Evolutionary conservation across 306 rosid species (phyloP).

Genomic region (Fagus crenata): DNA sequence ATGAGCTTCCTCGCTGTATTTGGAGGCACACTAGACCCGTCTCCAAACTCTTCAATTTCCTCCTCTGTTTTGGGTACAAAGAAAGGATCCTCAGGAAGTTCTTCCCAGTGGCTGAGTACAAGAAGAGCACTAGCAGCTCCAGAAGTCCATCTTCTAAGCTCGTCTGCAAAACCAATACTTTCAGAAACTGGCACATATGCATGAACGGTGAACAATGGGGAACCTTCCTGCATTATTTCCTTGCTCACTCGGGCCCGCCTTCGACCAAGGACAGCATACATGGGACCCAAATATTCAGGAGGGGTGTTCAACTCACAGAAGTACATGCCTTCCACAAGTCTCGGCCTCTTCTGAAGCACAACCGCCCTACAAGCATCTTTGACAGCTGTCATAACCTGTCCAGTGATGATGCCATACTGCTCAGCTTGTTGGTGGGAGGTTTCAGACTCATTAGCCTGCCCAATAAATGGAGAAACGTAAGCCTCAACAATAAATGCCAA

Average conservation of each 20-base stretch:
- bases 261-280: constrained; percentile 89
- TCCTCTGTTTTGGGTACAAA: constrained; percentile 90
- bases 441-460: constrained; percentile 54
- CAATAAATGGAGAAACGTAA: constrained; percentile 45
- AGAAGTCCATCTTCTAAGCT: constrained; percentile 80
- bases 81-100: constrained; percentile 82
- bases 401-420: constrained; percentile 67
- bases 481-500: constrained; percentile 83
- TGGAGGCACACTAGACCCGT: constrained; percentile 90
- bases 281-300: constrained; percentile 71
- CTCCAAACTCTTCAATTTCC: constrained; percentile 92
- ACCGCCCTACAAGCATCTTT: constrained; percentile 88
- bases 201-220: constrained; percentile 88
- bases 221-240: constrained; percentile 97
- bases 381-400: constrained; percentile 80
- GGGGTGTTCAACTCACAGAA: constrained; percentile 80
- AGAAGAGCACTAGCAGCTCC: constrained; percentile 88
- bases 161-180: constrained; percentile 90
- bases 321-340: constrained; percentile 95
- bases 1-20: constrained; percentile 89
- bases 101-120: constrained; percentile 94
- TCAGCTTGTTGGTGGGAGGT: constrained; percentile 55
- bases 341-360: constrained; percentile 73
- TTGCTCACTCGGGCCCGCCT: constrained; percentile 75
- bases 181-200: constrained; percentile 87